Conservation (phyloP, 495 filamentous ascomycete species). For the Jackrogersella minutella region DNA sequence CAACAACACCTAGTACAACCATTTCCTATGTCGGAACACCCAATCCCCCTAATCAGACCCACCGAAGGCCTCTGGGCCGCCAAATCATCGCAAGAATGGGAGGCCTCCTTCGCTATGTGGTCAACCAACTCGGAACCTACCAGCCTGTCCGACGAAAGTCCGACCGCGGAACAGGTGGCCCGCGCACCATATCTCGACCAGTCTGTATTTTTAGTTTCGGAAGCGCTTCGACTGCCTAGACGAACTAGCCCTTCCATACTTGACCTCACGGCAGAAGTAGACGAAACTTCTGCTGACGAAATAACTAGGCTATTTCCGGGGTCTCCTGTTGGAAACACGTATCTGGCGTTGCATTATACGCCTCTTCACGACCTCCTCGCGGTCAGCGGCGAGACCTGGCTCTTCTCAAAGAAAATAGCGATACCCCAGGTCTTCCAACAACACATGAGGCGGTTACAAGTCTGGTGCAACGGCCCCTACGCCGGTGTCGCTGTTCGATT, state of each 20-base stretch:
- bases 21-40: slow-evolving; percentile 40
- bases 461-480: slow-evolving; percentile 44
- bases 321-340: slow-evolving; percentile 54
- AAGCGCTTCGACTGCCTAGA: slow-evolving; percentile 51
- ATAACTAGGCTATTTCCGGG: slow-evolving; percentile 49
- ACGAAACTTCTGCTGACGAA: slow-evolving; percentile 44
- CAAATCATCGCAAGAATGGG: slow-evolving; percentile 48
- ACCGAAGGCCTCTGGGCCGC: slow-evolving; percentile 53
- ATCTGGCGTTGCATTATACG: slow-evolving; percentile 57
- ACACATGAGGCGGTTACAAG: slow-evolving; percentile 49
- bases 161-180: slow-evolving; percentile 45
- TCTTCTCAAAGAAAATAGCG: slow-evolving; percentile 55
- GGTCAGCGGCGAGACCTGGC: slow-evolving; percentile 58
- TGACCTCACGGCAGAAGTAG: slow-evolving; percentile 40
- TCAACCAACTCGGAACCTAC: slow-evolving; percentile 38
- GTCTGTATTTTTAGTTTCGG: slow-evolving; percentile 48
- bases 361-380: slow-evolving; percentile 58
- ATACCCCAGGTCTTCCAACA: slow-evolving; percentile 46
- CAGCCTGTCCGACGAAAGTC: slow-evolving; percentile 39
- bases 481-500: slow-evolving; percentile 31
- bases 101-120: slow-evolving; percentile 34
- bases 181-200: slow-evolving; percentile 45
- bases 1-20: slow-evolving; percentile 48
- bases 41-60: slow-evolving; percentile 49
- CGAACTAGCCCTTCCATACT: slow-evolving; percentile 43